phyloP scores from a whole-genome alignment of 1,284 basidiomycete genomes.

The Erythrobasidium hasegawianum region DNA sequence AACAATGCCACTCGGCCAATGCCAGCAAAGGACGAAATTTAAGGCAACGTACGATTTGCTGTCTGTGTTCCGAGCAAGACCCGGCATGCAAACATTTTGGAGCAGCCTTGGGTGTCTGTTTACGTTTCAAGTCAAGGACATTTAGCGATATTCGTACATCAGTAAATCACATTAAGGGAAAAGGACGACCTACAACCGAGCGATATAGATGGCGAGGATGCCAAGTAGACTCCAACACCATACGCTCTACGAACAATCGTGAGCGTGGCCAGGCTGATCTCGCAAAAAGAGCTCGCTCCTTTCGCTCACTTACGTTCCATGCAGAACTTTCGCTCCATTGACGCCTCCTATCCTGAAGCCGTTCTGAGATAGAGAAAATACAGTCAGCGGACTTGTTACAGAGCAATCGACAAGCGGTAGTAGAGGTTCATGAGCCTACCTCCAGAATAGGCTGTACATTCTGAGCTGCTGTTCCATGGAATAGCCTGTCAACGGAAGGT shows the following conservation, averaged over 20 bases:
- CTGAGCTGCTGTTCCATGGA: conserved; percentile 2
- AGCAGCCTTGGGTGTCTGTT: not conserved
- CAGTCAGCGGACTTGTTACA: too few species aligned
- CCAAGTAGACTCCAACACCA: conserved; percentile 8
- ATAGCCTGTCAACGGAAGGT: not conserved
- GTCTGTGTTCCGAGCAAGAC: not conserved
- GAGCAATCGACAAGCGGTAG: too few species aligned
- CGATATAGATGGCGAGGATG: not conserved
- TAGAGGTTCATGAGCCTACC: too few species aligned
- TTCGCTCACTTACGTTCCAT: conserved; percentile 13
- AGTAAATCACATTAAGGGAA: too few species aligned
- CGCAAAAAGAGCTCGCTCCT: too few species aligned
- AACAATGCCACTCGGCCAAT: too few species aligned
- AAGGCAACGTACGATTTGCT: not conserved
- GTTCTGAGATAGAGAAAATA: conserved; percentile 5
- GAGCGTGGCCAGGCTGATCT: not conserved
- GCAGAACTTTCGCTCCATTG: not conserved
- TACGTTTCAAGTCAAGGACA: not conserved
- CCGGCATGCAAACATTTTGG: conserved; percentile 5
- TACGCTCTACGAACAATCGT: not conserved
- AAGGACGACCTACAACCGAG: not conserved
- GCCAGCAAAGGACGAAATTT: too few species aligned
- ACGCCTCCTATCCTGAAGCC: conserved; percentile 15
- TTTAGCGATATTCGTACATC: too few species aligned
- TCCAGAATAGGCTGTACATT: conserved; percentile 21